A percentile compares a stretch with the other conserved stretches of the same genome.
These are phyloP conservation scores for Agaricus sinodeliciosus DNA, from an alignment of 768 basidiomycete species.

Conservation along the genomic window DNA sequence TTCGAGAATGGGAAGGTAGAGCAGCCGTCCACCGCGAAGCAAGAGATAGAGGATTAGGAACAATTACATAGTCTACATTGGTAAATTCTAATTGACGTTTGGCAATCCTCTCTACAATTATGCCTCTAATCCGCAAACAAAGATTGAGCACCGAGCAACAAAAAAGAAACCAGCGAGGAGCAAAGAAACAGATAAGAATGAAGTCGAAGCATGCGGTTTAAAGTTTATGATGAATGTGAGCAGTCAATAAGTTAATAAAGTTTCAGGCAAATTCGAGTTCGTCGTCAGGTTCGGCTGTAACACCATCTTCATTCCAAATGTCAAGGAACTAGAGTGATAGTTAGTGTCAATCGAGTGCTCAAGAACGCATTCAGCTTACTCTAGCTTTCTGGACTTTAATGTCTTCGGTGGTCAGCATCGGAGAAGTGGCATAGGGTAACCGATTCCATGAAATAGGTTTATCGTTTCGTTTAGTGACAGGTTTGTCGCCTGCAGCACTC, in stretches of 20 bases:
- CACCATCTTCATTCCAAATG: constrained; percentile 79
- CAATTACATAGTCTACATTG: constrained; percentile 5
- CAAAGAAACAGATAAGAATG: constrained; percentile 1
- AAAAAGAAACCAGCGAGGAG: constrained; percentile 4
- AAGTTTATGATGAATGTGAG: background rate
- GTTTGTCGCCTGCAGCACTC: constrained; percentile 80
- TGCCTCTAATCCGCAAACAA: background rate
- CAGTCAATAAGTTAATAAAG: background rate
- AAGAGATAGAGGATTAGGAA: constrained; percentile 6
- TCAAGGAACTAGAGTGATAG: constrained; percentile 51
- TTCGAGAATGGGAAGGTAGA: constrained; percentile 39
- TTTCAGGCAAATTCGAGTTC: constrained; percentile 19
- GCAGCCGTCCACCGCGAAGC: constrained; percentile 13
- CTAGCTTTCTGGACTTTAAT: constrained; percentile 50
- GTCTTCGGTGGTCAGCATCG: constrained; percentile 60
- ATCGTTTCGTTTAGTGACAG: constrained; percentile 58
- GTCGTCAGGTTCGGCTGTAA: constrained; percentile 56
- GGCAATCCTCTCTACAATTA: constrained; percentile 6
- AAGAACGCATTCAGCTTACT: constrained; percentile 35
- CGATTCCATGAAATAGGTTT: constrained; percentile 66
- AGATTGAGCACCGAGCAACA: background rate
- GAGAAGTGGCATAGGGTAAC: constrained; percentile 56
- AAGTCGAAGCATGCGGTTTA: background rate
- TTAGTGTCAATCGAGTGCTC: background rate
- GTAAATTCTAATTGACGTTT: background rate